Conservation (phyloP, 163 green algal genomes). For the Trebouxiophyceae sp. region DNA sequence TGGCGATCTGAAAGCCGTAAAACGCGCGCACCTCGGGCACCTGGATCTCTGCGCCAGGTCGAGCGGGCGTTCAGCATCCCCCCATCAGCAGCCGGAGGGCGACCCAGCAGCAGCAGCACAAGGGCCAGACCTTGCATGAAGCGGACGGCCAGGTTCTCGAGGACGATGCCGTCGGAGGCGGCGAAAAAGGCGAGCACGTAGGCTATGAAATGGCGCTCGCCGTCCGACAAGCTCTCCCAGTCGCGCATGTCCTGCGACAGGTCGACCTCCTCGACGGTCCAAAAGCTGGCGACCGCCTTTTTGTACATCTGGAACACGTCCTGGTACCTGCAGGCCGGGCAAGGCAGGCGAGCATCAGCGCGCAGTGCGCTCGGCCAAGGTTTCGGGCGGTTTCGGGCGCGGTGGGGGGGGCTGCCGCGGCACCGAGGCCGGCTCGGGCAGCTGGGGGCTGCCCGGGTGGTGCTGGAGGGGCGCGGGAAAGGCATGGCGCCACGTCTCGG, state of each 20-base stretch:
- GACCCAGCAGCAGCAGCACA: not conserved
- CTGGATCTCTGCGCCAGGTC: slow-evolving; percentile 66
- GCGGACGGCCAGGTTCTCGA: slow-evolving; percentile 70
- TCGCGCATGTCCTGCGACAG: slow-evolving; percentile 60
- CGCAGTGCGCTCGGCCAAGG: not conserved
- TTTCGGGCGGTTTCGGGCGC: not conserved
- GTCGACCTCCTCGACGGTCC: slow-evolving; percentile 81
- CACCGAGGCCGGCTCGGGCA: too few relatives aligned
- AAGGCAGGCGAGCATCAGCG: not conserved
- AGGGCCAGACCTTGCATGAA: slow-evolving; percentile 40
- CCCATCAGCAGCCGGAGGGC: not conserved
- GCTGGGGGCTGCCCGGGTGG: not conserved
- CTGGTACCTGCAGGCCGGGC: slow-evolving; percentile 32
- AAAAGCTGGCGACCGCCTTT: slow-evolving; percentile 66
- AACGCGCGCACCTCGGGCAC: slow-evolving; percentile 89
- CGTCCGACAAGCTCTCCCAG: slow-evolving; percentile 58
- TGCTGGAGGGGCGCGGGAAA: too few relatives aligned
- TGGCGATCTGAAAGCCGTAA: slow-evolving; percentile 92
- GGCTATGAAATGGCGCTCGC: slow-evolving; percentile 75
- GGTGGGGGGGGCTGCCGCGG: too few relatives aligned
- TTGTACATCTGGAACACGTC: slow-evolving; percentile 69
- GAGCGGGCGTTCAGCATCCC: too few relatives aligned
- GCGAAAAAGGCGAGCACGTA: slow-evolving; percentile 88
- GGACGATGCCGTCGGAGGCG: slow-evolving; percentile 77
- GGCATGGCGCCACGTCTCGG: not conserved